Conservation (phyloP, 768 basidiomycete genomes). For the Mycena rebaudengoi region DNA sequence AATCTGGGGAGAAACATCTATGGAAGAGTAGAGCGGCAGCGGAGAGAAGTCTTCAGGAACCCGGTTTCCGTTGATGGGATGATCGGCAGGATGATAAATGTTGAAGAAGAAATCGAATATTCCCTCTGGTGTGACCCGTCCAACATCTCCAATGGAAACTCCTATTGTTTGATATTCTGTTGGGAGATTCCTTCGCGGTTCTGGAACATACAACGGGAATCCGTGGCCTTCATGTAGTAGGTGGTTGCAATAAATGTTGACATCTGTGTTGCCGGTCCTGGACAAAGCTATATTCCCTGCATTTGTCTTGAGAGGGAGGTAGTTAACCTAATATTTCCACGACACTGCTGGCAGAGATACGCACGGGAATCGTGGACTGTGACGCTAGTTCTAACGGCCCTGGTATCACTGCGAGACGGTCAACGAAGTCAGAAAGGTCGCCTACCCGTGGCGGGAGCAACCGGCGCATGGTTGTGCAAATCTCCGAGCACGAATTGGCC, state of each 20-base stretch:
- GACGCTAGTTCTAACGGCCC: no score
- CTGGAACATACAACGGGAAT: slow-evolving; percentile 46
- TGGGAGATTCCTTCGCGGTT: slow-evolving; percentile 36
- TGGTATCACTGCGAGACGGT: no score
- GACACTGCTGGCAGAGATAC: no score
- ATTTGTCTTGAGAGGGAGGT: no score
- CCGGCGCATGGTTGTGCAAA: slow-evolving; percentile 6
- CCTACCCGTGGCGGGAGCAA: no score
- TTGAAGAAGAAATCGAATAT: slow-evolving; percentile 49
- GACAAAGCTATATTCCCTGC: no score
- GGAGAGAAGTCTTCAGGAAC: slow-evolving; percentile 37
- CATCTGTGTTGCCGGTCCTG: no score
- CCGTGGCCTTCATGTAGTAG: slow-evolving; percentile 34
- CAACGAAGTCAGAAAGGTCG: no score
- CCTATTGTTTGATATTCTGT: slow-evolving; percentile 34
- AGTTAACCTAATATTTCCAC: no score
- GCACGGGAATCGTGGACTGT: no score
- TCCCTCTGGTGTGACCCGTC: slow-evolving; percentile 42
- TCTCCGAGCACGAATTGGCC: neutral
- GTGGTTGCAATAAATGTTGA: neutral
- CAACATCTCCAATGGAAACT: slow-evolving; percentile 49
- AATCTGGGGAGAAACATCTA: neutral
- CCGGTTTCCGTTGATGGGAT: slow-evolving; percentile 36
- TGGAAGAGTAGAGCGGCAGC: neutral
- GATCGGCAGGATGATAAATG: slow-evolving; percentile 34